Evolutionary conservation across 805 yeast species (phyloP), one percentile per base, ranked within the genome.

Genomic region (Komagataella kurtzmanii): DNA sequence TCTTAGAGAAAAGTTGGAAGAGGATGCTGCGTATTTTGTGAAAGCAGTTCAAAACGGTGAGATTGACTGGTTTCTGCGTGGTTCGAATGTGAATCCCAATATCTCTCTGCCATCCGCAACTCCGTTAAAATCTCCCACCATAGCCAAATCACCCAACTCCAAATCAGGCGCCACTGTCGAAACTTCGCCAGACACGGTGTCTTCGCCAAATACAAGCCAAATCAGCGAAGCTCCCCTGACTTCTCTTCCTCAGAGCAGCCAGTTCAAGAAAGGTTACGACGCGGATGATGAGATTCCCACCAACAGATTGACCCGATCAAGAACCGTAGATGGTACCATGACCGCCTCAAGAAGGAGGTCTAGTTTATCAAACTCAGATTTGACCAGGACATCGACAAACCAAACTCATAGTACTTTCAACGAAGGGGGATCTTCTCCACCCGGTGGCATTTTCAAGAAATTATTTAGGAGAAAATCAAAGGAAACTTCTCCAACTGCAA

Each of bases 41-140:
- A 21, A 23, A 3, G 52, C 46, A 3, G 12, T 50, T 19, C 19
- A 46, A 3, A n/a, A 45, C 7, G 43, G 47, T 10, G 52, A 50
- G 17, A 24, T 50, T 23, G 52, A 50, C 24, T 50, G 49, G 49
- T 46, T 50, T 21, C 40, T 50, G 12, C 40, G 40, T 30, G 40
- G 40, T 30, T 30, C 40, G 40, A 14, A 30, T 14, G 40, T 30
- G 40, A 14, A 30, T 14, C 40, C 40, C 14, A 30, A 30, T 8
- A 6, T 30, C n/a, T 30, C 40, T 30, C 6, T 30, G 10, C 40
- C 40, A 10, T 30, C 40, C 14, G 40, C 40, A 30, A 30, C 40
- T 30, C 40, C 40, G 5, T 8, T 30, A 5, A 30, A 10, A 14
- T 30, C 40, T 10, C 40, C 40, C n/a, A 30, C 40, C 3, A 30